Percentiles rank a stretch among this genome's conserved stretches.
Conservation (phyloP, 805 yeast genomes). For the Cyberlindnera euphorbiae region DNA sequence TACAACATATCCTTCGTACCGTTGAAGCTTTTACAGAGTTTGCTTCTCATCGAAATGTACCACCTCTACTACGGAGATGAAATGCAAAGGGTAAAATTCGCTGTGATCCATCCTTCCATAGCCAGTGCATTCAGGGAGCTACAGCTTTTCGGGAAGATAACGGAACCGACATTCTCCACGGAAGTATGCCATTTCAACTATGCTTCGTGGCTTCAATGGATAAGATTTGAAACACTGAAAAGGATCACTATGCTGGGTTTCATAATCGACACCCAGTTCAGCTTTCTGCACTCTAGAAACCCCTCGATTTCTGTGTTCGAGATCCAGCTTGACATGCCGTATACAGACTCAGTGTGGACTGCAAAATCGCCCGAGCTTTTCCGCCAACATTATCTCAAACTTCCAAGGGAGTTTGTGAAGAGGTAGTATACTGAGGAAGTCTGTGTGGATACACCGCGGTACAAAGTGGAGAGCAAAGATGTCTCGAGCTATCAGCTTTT, state of each 20-base stretch:
- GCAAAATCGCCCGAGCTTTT: constrained; percentile 26
- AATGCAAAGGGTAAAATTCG: constrained; percentile 11
- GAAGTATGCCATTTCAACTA: constrained; percentile 3
- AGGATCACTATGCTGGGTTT: constrained; percentile 37
- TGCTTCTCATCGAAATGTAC: constrained; percentile 21
- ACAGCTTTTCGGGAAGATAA: constrained; percentile 11
- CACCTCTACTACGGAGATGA: constrained; percentile 23
- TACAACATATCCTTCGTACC: constrained; percentile 9
- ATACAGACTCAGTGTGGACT: constrained; percentile 41
- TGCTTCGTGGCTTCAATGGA: constrained; percentile 41
- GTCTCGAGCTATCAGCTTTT: constrained; percentile 10
- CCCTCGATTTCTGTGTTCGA: constrained; percentile 38
- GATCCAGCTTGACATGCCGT: constrained; percentile 41
- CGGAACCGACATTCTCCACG: constrained; percentile 11
- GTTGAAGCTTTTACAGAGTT: constrained; percentile 22
- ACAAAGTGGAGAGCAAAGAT: constrained; percentile 10
- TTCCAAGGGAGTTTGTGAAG: constrained; percentile 24
- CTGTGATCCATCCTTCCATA: constrained; percentile 22
- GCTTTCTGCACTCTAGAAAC: constrained; percentile 29
- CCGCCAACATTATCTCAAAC: constrained; percentile 23
- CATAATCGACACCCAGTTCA: constrained; percentile 36
- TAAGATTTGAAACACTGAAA: constrained; percentile 39
- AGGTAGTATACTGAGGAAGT: constrained; percentile 1
- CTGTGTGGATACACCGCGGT: constrained; percentile 1
- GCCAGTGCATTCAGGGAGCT: constrained; percentile 19